These are phyloP conservation scores for Magnolia changhungtana DNA, from an alignment of 164 flowering plant genomes.

Conservation along the genomic window DNA sequence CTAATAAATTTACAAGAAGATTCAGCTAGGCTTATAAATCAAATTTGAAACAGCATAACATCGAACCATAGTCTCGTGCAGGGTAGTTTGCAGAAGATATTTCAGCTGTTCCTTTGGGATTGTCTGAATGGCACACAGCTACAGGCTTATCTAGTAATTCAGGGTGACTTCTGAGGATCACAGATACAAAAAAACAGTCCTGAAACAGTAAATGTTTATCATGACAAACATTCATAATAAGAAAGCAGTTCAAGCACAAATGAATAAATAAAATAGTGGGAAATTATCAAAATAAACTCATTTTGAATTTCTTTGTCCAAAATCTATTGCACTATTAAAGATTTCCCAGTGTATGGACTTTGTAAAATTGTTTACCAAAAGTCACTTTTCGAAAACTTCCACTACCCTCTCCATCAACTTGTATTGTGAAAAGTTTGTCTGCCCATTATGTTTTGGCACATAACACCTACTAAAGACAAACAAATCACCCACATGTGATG, in stretches of 20 bases:
- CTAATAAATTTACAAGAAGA: slow-evolving; percentile 4
- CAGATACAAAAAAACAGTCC: slow-evolving; percentile 96
- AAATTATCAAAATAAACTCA: background rate
- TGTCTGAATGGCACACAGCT: slow-evolving; percentile 93
- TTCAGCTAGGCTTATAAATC: background rate
- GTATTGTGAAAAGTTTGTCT: too few relatives aligned
- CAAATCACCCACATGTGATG: too few relatives aligned
- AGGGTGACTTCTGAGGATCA: slow-evolving; percentile 64
- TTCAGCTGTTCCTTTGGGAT: slow-evolving; percentile 94
- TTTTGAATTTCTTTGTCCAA: too few relatives aligned
- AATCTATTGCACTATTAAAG: too few relatives aligned
- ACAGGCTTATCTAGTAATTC: slow-evolving; percentile 77
- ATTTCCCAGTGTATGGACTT: too few relatives aligned
- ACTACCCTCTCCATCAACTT: too few relatives aligned
- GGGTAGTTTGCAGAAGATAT: slow-evolving; percentile 96
- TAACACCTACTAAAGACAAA: too few relatives aligned
- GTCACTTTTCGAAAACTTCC: too few relatives aligned
- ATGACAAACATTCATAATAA: background rate
- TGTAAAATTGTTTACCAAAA: too few relatives aligned
- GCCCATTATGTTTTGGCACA: too few relatives aligned
- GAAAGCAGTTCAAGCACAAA: slow-evolving; percentile 2
- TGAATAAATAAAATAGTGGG: background rate
- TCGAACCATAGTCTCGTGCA: slow-evolving; percentile 75
- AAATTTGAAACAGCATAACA: slow-evolving; percentile 6
- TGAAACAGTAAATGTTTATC: slow-evolving; percentile 33